phyloP scores from a whole-genome alignment of 768 basidiomycete genomes.

The Lactarius akahatsu region DNA sequence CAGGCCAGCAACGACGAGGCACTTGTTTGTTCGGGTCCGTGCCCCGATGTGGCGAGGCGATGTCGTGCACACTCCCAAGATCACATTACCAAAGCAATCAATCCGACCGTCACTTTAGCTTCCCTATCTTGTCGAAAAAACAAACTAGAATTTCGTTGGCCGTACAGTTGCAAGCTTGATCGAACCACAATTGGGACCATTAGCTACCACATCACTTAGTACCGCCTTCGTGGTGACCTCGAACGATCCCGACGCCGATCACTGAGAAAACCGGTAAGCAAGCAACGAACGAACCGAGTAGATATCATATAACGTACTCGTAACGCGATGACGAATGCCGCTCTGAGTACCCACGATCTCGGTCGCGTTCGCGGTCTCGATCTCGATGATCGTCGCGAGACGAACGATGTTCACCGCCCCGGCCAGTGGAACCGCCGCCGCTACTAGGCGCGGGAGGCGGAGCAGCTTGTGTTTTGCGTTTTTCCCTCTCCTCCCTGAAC shows the following conservation, averaged over 20 bases:
- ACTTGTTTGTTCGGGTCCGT: background rate
- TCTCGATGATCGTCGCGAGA: constrained; percentile 65
- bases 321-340: constrained; percentile 29
- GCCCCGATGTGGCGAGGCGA: background rate
- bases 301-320: constrained; percentile 17
- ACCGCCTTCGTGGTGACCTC: constrained; percentile 29
- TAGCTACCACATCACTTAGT: constrained; percentile 13
- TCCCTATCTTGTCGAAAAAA: background rate
- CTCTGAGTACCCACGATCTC: constrained; percentile 71
- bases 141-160: background rate
- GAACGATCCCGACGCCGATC: constrained; percentile 30
- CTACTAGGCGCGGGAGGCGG: constrained; percentile 37
- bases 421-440: constrained; percentile 39
- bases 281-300: background rate
- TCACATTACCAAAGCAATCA: constrained; percentile 8
- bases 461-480: constrained; percentile 57
- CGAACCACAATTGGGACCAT: background rate
- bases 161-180: background rate
- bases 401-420: constrained; percentile 49
- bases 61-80: background rate
- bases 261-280: constrained; percentile 15
- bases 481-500: constrained; percentile 89
- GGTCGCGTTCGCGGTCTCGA: constrained; percentile 59
- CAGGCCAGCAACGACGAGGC: constrained; percentile 10
- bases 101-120: background rate